Percentiles rank a stretch among this genome's conserved stretches.
Evolutionary conservation across 2,329 filamentous ascomycete genomes (phyloP).

Genomic region (Cladophialophora psammophila): DNA sequence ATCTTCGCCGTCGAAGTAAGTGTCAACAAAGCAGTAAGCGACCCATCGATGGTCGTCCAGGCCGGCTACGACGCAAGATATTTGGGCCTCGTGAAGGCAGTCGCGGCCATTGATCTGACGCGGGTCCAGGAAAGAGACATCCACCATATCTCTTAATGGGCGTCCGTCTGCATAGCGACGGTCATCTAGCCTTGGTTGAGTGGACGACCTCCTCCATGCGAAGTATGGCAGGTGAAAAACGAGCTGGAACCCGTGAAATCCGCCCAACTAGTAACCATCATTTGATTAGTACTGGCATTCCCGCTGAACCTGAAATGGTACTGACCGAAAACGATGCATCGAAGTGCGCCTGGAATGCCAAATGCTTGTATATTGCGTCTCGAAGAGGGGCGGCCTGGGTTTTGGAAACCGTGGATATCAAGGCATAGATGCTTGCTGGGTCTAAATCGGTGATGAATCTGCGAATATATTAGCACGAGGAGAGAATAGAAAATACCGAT

Average conservation of each 20-base stretch:
- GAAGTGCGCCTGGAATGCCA: neutral
- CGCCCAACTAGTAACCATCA: too few species aligned
- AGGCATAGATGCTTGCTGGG: neutral
- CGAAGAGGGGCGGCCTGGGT: neutral
- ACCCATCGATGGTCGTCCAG: slow-evolving; percentile 6
- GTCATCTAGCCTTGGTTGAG: neutral
- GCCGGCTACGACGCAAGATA: slow-evolving; percentile 5
- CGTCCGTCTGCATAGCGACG: neutral
- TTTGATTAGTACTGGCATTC: too few species aligned
- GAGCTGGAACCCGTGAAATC: neutral
- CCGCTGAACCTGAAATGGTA: neutral
- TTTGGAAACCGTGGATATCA: neutral
- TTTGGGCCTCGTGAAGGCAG: slow-evolving; percentile 10
- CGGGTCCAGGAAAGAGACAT: neutral
- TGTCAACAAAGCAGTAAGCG: slow-evolving; percentile 6
- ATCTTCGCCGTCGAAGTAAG: neutral
- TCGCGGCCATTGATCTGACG: neutral
- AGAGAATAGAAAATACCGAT: too few species aligned
- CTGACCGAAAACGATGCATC: neutral
- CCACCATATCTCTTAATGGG: neutral
- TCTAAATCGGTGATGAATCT: slow-evolving; percentile 15
- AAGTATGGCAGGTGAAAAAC: neutral
- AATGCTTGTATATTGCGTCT: neutral
- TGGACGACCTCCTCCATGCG: slow-evolving; percentile 1
- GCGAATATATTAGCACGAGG: too few species aligned